Percentiles rank a stretch among this genome's conserved stretches.
Evolutionary conservation across 441 rosid genomes (phyloP).

Genomic region (Dalechampia spathulata): DNA sequence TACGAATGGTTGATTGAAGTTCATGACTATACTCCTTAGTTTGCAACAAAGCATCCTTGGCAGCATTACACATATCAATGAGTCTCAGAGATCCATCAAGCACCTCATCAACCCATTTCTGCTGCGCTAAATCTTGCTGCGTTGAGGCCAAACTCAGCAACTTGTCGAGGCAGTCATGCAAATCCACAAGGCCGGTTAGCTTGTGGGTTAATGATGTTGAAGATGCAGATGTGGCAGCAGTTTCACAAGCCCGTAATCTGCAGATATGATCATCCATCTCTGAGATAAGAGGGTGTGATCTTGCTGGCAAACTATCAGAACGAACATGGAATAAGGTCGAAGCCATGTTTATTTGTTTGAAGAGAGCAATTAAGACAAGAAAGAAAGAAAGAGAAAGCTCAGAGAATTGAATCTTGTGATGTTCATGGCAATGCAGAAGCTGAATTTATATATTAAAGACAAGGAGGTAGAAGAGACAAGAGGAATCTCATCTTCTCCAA

Average conservation of each 20-base stretch:
- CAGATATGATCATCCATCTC: constrained; percentile 22
- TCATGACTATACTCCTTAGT: constrained; percentile 19
- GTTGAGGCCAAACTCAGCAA: constrained; percentile 27
- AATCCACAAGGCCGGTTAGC: constrained; percentile 31
- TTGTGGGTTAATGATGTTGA: constrained; percentile 22
- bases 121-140: constrained; percentile 24
- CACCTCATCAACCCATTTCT: constrained; percentile 23
- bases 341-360: constrained; percentile 22
- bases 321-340: constrained; percentile 25
- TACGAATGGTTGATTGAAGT: constrained; percentile 22
- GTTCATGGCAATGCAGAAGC: too few species aligned
- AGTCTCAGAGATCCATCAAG: constrained; percentile 31
- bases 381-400: too few species aligned
- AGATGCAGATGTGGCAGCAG: constrained; percentile 8
- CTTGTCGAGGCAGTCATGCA: constrained; percentile 32
- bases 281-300: constrained; percentile 28
- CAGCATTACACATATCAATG: constrained; percentile 28
- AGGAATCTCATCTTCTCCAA: constrained; percentile 18
- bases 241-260: constrained; percentile 26
- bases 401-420: too few species aligned
- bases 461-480: constrained; percentile 4
- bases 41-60: constrained; percentile 29
- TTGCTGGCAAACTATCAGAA: constrained; percentile 37
- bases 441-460: constrained; percentile 1
- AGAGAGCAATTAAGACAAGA: too few species aligned